phyloP scores from a whole-genome alignment of 768 basidiomycete genomes.

The Boletus reticulatus region DNA sequence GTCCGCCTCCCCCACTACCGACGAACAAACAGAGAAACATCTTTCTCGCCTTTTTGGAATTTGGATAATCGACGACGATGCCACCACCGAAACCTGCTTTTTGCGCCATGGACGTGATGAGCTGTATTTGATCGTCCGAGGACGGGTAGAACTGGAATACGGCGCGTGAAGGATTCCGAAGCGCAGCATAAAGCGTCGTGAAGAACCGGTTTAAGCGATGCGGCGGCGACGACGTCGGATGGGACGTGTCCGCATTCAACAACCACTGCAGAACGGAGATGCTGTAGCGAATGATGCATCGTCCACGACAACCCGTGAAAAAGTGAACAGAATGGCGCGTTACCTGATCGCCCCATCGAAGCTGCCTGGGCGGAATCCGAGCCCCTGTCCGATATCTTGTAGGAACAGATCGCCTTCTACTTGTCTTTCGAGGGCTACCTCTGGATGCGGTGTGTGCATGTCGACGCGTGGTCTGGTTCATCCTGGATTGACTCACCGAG shows the following conservation, averaged over 20 bases:
- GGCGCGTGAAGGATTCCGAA: constrained; percentile 83
- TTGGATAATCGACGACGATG: constrained; percentile 94
- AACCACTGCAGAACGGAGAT: constrained; percentile 99
- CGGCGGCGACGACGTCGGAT: constrained; percentile 84
- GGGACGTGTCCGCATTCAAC: constrained; percentile 92
- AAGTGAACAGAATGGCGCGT: constrained; percentile 6
- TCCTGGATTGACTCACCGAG: constrained; percentile 56
- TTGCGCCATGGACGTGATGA: constrained; percentile 91
- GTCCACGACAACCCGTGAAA: background rate
- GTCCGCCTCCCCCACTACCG: constrained; percentile 62
- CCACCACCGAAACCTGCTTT: constrained; percentile 97
- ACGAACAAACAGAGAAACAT: constrained; percentile 93
- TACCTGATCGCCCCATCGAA: constrained; percentile 98
- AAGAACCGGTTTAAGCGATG: constrained; percentile 87
- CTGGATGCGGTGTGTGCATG: constrained; percentile 37
- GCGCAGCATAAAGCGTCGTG: constrained; percentile 84
- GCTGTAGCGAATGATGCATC: constrained; percentile 41
- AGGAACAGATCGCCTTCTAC: constrained; percentile 95
- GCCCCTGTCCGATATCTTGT: constrained; percentile 97
- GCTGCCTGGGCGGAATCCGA: constrained; percentile 93
- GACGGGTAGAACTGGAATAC: constrained; percentile 95
- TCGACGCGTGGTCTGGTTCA: background rate
- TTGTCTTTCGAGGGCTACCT: constrained; percentile 93
- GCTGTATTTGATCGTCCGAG: constrained; percentile 93
- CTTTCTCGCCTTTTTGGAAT: constrained; percentile 93